Conservation (phyloP, 371 early-diverging fungal genomes). For the Blastocladiella emersonii region DNA sequence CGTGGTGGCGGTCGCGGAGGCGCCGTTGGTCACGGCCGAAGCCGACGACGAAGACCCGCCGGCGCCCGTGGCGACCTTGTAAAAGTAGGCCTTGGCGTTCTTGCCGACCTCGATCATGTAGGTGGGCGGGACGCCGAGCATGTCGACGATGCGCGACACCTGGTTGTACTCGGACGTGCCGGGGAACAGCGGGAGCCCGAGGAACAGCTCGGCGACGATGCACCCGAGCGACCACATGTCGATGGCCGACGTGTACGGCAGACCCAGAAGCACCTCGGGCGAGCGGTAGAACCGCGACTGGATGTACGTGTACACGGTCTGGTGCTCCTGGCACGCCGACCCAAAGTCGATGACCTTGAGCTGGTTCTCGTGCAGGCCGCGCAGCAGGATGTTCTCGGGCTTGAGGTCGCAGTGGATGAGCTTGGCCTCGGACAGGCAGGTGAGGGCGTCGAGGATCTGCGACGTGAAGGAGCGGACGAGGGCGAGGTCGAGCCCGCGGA, state of each 20-base stretch:
- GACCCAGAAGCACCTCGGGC: constrained; percentile 89
- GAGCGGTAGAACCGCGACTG: constrained; percentile 94
- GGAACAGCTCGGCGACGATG: constrained; percentile 92
- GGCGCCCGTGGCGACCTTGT: constrained; percentile 8
- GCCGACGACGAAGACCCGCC: not conserved
- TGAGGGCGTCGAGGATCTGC: constrained; percentile 79
- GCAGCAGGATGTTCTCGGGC: constrained; percentile 93
- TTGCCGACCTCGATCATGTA: constrained; percentile 78
- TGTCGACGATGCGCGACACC: constrained; percentile 65
- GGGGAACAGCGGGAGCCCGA: constrained; percentile 83
- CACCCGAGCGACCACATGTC: constrained; percentile 99
- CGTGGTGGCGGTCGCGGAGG: not conserved
- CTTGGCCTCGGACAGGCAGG: constrained; percentile 56
- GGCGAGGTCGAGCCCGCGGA: constrained; percentile 69
- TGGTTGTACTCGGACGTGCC: constrained; percentile 85
- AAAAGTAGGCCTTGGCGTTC: constrained; percentile 57
- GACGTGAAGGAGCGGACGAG: constrained; percentile 67
- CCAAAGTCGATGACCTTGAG: constrained; percentile 98
- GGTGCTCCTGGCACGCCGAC: constrained; percentile 75
- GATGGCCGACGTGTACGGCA: constrained; percentile 78
- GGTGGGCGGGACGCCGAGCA: constrained; percentile 47
- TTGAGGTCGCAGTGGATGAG: constrained; percentile 98
- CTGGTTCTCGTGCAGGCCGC: constrained; percentile 56
- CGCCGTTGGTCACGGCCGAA: not conserved
- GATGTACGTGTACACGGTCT: constrained; percentile 80